These are phyloP conservation scores for Penicillium mononematosum DNA, from an alignment of 495 filamentous ascomycete species.

Conservation along the genomic window DNA sequence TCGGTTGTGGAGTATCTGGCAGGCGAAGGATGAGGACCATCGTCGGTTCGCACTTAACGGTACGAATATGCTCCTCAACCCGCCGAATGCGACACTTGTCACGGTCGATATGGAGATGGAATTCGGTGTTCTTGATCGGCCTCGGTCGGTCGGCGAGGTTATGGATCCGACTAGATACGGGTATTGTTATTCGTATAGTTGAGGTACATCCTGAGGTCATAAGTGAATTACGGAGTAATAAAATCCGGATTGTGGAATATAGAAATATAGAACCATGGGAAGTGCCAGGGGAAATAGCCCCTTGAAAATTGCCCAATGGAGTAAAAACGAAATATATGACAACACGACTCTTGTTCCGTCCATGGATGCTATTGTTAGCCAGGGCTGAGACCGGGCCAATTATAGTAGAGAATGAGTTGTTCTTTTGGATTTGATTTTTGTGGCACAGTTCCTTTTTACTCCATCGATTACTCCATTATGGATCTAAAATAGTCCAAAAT, in stretches of 20 bases:
- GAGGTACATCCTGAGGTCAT: neutral
- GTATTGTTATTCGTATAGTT: slow-evolving; percentile 29
- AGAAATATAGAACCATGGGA: neutral
- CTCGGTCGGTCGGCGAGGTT: slow-evolving; percentile 25
- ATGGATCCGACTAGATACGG: slow-evolving; percentile 22
- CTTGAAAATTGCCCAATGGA: neutral
- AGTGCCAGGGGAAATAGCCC: neutral
- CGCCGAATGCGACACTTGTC: slow-evolving; percentile 21
- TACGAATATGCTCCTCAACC: slow-evolving; percentile 26
- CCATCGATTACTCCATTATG: too few species aligned
- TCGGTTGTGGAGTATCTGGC: slow-evolving; percentile 59
- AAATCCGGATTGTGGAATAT: neutral
- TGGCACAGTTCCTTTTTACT: neutral
- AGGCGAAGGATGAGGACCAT: slow-evolving; percentile 25
- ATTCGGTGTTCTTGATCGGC: slow-evolving; percentile 28
- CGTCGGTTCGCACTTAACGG: slow-evolving; percentile 30
- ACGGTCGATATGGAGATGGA: slow-evolving; percentile 30
- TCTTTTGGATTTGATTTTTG: neutral
- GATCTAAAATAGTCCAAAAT: neutral
- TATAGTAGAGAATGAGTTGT: neutral
- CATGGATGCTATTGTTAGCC: slow-evolving; percentile 9
- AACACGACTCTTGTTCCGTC: slow-evolving; percentile 8
- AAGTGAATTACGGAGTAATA: neutral
- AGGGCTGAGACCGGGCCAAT: slow-evolving; percentile 16
- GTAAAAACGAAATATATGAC: slow-evolving; percentile 12